Evolutionary conservation across 371 early-diverging fungal species (phyloP).

Genomic region (Catenaria anguillulae): DNA sequence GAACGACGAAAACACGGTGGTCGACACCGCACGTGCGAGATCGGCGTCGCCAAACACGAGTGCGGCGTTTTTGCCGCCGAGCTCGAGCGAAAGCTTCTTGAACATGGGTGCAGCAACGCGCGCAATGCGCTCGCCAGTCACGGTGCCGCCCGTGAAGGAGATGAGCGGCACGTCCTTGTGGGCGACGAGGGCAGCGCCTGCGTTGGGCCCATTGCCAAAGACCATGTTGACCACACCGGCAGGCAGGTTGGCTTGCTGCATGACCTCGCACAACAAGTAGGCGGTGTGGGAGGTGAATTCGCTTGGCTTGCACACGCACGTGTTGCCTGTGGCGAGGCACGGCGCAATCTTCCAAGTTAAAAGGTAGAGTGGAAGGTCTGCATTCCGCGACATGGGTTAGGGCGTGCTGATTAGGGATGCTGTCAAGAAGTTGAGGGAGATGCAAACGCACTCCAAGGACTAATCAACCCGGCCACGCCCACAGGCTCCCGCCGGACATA

Average conservation of each 20-base stretch:
- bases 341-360: slow-evolving; percentile 69
- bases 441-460: slow-evolving; percentile 47
- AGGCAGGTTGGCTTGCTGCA: slow-evolving; percentile 50
- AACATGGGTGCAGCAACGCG: slow-evolving; percentile 28
- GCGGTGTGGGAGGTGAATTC: slow-evolving; percentile 58
- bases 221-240: slow-evolving; percentile 63
- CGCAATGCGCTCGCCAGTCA: slow-evolving; percentile 44
- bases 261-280: slow-evolving; percentile 38
- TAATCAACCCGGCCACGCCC: slow-evolving; percentile 53
- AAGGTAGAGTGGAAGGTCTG: slow-evolving; percentile 39
- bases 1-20: slow-evolving; percentile 39
- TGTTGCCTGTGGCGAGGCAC: slow-evolving; percentile 50
- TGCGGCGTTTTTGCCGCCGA: slow-evolving; percentile 65
- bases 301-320: slow-evolving; percentile 54
- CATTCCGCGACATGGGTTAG: slow-evolving; percentile 10
- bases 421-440: background rate
- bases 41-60: slow-evolving; percentile 57
- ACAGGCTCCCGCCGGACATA: slow-evolving; percentile 39
- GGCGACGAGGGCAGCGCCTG: slow-evolving; percentile 44
- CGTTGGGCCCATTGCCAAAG: slow-evolving; percentile 43
- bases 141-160: slow-evolving; percentile 65
- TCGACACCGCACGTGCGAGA: slow-evolving; percentile 38
- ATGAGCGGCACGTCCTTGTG: slow-evolving; percentile 49
- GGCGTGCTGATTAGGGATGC: background rate
- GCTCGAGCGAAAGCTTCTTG: slow-evolving; percentile 56